Evolutionary conservation across 306 rosid species (phyloP).

Genomic region (Cicer pinnatifidum): DNA sequence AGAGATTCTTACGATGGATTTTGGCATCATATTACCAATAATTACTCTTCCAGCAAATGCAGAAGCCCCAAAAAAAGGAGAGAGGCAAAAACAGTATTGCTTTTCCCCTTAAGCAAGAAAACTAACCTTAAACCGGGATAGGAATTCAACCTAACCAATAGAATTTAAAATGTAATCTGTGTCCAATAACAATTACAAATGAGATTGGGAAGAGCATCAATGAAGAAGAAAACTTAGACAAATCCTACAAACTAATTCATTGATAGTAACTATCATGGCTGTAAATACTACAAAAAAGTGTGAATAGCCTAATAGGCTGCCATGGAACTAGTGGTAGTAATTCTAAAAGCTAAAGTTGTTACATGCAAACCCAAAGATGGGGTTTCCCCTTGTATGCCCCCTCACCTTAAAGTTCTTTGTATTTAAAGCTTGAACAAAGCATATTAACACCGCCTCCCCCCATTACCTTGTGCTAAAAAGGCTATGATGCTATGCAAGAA

Average conservation of each 20-base stretch:
- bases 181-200: constrained; percentile 35
- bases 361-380: constrained; percentile 6
- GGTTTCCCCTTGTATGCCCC: constrained; percentile 21
- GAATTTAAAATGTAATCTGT: constrained; percentile 33
- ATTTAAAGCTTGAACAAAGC: neutral
- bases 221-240: constrained; percentile 16
- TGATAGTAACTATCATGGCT: constrained; percentile 29
- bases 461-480: constrained; percentile 14
- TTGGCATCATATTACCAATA: constrained; percentile 35
- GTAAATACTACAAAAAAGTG: neutral
- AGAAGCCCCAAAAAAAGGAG: neutral
- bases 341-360: constrained; percentile 13
- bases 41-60: constrained; percentile 27
- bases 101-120: constrained; percentile 35
- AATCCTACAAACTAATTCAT: constrained; percentile 30
- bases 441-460: neutral
- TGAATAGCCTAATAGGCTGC: too few relatives aligned
- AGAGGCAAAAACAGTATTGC: neutral
- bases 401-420: neutral
- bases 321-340: too few relatives aligned
- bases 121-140: constrained; percentile 11
- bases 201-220: constrained; percentile 1
- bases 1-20: constrained; percentile 28
- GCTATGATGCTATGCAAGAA: constrained; percentile 4
- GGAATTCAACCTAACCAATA: constrained; percentile 25